Percentiles rank a stretch among this genome's conserved stretches.
Conservation (phyloP, 2,329 filamentous ascomycete species). For the Venturia nashicola region DNA sequence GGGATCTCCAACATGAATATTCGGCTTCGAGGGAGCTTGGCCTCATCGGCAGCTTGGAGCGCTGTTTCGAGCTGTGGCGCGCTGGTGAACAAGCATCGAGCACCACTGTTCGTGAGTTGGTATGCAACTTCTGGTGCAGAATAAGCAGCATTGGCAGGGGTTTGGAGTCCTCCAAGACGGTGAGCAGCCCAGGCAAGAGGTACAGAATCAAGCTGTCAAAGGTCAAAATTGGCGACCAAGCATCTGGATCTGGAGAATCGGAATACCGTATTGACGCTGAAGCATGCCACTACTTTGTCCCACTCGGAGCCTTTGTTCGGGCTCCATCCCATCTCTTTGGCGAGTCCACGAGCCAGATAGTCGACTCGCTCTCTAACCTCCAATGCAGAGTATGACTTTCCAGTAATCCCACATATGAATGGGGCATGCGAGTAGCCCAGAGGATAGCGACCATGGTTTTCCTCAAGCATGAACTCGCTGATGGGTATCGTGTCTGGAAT, state of each 20-base stretch:
- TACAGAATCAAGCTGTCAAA: constrained; percentile 56
- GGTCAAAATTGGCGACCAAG: not conserved
- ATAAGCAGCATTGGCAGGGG: constrained; percentile 65
- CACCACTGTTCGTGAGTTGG: constrained; percentile 56
- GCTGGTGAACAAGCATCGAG: constrained; percentile 62
- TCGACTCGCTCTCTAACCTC: constrained; percentile 57
- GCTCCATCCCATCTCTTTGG: constrained; percentile 58
- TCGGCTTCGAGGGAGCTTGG: constrained; percentile 48
- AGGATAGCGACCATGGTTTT: constrained; percentile 54
- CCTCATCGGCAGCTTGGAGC: constrained; percentile 50
- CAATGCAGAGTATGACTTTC: constrained; percentile 49
- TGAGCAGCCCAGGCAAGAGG: constrained; percentile 64
- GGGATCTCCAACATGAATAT: constrained; percentile 58
- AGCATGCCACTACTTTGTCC: constrained; percentile 69
- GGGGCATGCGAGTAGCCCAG: constrained; percentile 53
- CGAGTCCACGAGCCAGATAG: constrained; percentile 53
- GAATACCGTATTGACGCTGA: constrained; percentile 66
- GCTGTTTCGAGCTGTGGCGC: constrained; percentile 52
- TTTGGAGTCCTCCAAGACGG: constrained; percentile 59
- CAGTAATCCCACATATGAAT: constrained; percentile 66
- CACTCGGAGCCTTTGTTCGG: constrained; percentile 62
- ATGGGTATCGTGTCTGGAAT: constrained; percentile 65
- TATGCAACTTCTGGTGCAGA: constrained; percentile 57
- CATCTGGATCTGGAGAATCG: constrained; percentile 4
- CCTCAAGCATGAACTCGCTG: constrained; percentile 64